Evolutionary conservation across 1,284 basidiomycete genomes (phyloP), one percentile per base, ranked within the genome.

Genomic region (Pascua sp.): DNA sequence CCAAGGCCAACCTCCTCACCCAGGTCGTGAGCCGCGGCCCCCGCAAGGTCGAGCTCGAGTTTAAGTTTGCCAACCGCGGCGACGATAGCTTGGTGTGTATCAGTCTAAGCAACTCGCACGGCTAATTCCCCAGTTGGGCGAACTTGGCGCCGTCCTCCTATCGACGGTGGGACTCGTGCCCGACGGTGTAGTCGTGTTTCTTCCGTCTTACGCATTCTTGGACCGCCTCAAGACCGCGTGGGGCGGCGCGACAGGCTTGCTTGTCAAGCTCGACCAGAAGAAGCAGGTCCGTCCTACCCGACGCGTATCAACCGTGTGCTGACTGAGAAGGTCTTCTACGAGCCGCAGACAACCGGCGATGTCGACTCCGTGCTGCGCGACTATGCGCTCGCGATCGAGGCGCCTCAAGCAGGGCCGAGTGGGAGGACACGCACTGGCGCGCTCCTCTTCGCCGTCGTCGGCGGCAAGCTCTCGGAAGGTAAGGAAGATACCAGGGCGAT

Each of bases 391-490:
- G 85, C 86, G 5, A 82, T 86, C 17, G 60, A 62, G 36, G 49
- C 52, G 38, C 52, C 57, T 4, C 51, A 41, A 16, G 8, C n/a
- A 3, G 42, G 47, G n/a, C 17, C n/a, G 15, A 38, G 51, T 0
- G 59, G 59, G 0, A 40, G 45, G 13, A 36, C 51, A 8, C 51
- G 57, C 0, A 59, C 61, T 2, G 61, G 61, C 1, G 54, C 61
- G 17, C 54, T 62, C 12, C 38, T 93, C 8, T 86, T 98, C 59
- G 95, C 95, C 1, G 95, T 98, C 2, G 88, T 98, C 18, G 94
- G 95, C 10, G 95, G 93, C 17, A 98, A 98, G 74, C 82, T 98
- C 12, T 96, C 92, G 0, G 95, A 98, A 77, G 95, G 76, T 73
- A n/a, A 45, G 66, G 4, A 32, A 3, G 7, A 32, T 7, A 7